Base-by-base conservation (phyloP, 176 grass and related monocot genomes). In the Dendrocalamus sinicus region DNA sequence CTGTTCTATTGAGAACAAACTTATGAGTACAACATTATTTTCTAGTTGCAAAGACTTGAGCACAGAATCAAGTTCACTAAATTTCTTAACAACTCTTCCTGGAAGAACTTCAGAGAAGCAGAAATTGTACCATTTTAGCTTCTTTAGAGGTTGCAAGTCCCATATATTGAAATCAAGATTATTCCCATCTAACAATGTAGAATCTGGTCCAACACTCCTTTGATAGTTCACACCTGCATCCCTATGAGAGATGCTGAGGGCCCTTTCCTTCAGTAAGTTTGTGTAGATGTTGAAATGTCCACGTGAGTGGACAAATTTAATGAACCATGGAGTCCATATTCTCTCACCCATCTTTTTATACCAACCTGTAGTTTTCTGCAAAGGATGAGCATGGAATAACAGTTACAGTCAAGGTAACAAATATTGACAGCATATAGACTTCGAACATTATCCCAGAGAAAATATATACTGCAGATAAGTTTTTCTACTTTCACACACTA, bases 311-410 rank as follows among this genome's bases (percentile, higher is more conserved):
- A 96, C 84, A 89, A 94, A 99, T 90, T 96, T 99, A 79, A 99
- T 90, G 88, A 94, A 99, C 93, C 96, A 99, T 74, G 96, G 96
- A 6, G 96, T 99, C 93, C 96, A 99, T 91, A 96, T 99, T 92
- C 88, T 94, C 51, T 99, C 96, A 22, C 96, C 93, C 90, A 99
- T 91, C 85, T 90, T 99, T 80, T 94, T 94, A 81, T 94, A 99
- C 96, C 93, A 99, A 70, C 93, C 93, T 68, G 96, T 99, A 57
- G 96, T 96, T 81, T 92, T 94, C 96, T 99, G 86, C 73, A 92
- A 78, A 84, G 28, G 26, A 73, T 30, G 10, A 45, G n/a, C 22
- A 15, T 45, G 82, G 50, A 67, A 48, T 50, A 75, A 72, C 13
- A 74, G 8, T 50, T 69, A 69, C 24, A 75, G 55, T 70, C 44